Conservation (phyloP, 176 grass and related monocot genomes). For the Avena atlantica region DNA sequence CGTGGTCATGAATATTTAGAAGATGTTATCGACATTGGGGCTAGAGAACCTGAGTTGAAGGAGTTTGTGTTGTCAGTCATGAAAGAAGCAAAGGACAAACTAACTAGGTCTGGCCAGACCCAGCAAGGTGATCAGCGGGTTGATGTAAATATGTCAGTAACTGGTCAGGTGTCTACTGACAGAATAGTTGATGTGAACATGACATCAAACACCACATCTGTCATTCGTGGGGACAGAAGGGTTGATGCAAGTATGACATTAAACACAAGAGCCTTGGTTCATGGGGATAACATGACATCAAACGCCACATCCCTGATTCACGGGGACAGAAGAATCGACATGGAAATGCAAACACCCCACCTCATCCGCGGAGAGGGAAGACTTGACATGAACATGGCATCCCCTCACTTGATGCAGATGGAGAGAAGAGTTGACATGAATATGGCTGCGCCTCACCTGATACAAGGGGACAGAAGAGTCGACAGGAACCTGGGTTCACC, state of each 20-base stretch:
- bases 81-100: conserved; percentile 77
- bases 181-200: conserved; percentile 65
- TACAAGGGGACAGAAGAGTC: conserved; percentile 49
- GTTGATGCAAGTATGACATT: conserved; percentile 42
- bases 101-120: conserved; percentile 47
- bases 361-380: conserved; percentile 53
- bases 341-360: conserved; percentile 36
- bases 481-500: conserved; percentile 51
- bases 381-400: conserved; percentile 62
- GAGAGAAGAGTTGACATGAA: conserved; percentile 67
- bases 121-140: conserved; percentile 50
- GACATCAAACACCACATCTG: conserved; percentile 42
- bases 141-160: conserved; percentile 63
- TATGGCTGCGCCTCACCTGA: conserved; percentile 50
- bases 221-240: conserved; percentile 57
- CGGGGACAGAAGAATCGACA: conserved; percentile 49
- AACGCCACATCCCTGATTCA: conserved; percentile 38
- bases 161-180: conserved; percentile 38
- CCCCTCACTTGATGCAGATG: conserved; percentile 57
- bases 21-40: conserved; percentile 74
- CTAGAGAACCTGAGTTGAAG: conserved; percentile 81
- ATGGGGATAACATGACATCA: conserved; percentile 51
- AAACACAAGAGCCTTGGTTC: conserved; percentile 38
- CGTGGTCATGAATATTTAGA: conserved; percentile 69
- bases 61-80: conserved; percentile 80